A percentile compares a stretch with the other conserved stretches of the same genome.
Conservation (phyloP, 1,284 basidiomycete species). For the Malassezia brasiliensis region DNA sequence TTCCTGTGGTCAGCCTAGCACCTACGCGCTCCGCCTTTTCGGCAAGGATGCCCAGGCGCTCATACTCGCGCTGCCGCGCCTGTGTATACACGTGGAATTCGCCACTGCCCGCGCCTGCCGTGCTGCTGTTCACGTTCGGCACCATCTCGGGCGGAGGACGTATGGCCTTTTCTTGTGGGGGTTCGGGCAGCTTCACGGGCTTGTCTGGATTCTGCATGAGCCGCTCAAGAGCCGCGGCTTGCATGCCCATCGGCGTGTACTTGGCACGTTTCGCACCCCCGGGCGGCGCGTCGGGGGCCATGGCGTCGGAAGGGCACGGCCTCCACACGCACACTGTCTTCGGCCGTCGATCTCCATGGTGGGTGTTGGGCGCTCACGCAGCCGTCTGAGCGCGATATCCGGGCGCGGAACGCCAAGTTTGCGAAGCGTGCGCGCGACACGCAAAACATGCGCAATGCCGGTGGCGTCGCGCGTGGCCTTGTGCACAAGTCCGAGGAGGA, state of each 20-base stretch:
- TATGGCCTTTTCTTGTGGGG: conserved; percentile 25
- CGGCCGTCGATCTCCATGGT: not conserved
- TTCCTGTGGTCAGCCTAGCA: conserved; percentile 21
- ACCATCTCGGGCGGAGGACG: conserved; percentile 55
- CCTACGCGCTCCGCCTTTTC: conserved; percentile 67
- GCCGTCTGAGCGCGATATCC: conserved; percentile 17
- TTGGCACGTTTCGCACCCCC: not conserved
- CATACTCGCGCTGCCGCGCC: conserved; percentile 81
- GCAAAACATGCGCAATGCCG: conserved; percentile 9
- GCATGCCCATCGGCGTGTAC: conserved; percentile 12
- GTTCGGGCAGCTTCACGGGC: conserved; percentile 25
- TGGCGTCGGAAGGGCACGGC: no score
- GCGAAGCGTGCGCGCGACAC: conserved; percentile 15
- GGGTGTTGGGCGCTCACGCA: conserved; percentile 2
- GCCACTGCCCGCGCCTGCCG: conserved; percentile 46
- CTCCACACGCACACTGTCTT: not conserved
- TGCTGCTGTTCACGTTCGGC: conserved; percentile 58
- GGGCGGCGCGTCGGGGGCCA: no score
- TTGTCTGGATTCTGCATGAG: conserved; percentile 38
- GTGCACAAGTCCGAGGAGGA: conserved; percentile 8
- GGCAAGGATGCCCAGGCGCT: conserved; percentile 81
- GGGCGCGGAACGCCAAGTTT: conserved; percentile 8
- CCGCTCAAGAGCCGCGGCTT: conserved; percentile 32
- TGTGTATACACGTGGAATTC: conserved; percentile 88
- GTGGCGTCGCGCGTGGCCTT: conserved; percentile 8